phyloP scores from a whole-genome alignment of 2,329 filamentous ascomycete species.

The Aspergillus fischeri region DNA sequence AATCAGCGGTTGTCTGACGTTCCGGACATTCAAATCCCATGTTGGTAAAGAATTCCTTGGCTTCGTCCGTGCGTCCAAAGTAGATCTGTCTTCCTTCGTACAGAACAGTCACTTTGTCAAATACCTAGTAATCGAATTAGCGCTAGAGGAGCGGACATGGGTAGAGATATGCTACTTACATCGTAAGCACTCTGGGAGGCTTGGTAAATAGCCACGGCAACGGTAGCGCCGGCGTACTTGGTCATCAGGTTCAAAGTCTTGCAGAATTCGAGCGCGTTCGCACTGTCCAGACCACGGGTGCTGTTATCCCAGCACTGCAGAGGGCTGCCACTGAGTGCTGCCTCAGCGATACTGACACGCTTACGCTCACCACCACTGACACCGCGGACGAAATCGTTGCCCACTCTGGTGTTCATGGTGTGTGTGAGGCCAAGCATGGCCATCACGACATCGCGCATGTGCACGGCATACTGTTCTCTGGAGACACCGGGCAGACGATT shows the following conservation, averaged over 20 bases:
- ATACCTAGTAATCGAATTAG: constrained; percentile 43
- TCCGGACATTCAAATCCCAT: constrained; percentile 67
- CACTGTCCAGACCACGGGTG: constrained; percentile 50
- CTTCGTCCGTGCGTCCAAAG: constrained; percentile 61
- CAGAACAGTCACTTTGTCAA: constrained; percentile 69
- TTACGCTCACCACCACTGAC: constrained; percentile 60
- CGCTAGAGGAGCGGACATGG: neutral
- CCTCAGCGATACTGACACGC: constrained; percentile 59
- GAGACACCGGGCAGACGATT: constrained; percentile 37
- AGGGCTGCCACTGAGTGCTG: constrained; percentile 44
- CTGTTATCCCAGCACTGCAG: constrained; percentile 48
- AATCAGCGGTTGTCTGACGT: constrained; percentile 67
- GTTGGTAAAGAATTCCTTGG: constrained; percentile 63
- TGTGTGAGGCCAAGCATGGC: constrained; percentile 46
- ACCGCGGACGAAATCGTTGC: constrained; percentile 57
- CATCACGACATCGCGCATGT: constrained; percentile 46
- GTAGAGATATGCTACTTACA: constrained; percentile 24
- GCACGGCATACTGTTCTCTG: constrained; percentile 41
- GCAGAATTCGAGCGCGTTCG: constrained; percentile 56
- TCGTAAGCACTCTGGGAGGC: constrained; percentile 48
- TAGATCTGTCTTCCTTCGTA: constrained; percentile 77
- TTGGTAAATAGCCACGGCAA: constrained; percentile 56
- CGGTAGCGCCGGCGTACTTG: constrained; percentile 47
- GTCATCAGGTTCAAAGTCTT: constrained; percentile 49
- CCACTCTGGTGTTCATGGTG: constrained; percentile 47